A percentile compares a stretch with the other conserved stretches of the same genome.
These are phyloP conservation scores for Choiromyces venosus DNA, from an alignment of 495 filamentous ascomycete genomes.

Conservation along the genomic window DNA sequence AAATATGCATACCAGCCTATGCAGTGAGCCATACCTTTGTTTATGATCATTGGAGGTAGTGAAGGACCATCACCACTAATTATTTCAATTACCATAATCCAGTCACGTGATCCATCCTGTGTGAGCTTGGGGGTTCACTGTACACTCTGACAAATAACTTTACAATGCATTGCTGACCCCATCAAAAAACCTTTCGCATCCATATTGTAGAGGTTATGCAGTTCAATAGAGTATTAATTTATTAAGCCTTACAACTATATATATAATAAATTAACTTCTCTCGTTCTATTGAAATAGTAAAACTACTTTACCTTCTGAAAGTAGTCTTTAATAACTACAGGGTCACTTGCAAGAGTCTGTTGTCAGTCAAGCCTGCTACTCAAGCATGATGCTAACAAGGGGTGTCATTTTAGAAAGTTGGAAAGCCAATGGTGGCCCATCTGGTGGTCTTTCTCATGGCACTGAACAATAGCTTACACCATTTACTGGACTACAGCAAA, in stretches of 20 bases:
- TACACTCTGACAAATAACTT: not conserved
- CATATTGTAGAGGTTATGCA: slow-evolving; percentile 11
- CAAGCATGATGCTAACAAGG: slow-evolving; percentile 2
- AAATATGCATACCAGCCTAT: slow-evolving; percentile 1
- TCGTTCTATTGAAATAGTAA: not conserved
- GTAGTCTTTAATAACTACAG: slow-evolving; percentile 8
- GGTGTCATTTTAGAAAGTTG: slow-evolving; percentile 6
- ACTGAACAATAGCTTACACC: not conserved
- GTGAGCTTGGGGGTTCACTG: not conserved
- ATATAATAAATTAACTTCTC: not conserved
- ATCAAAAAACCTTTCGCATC: slow-evolving; percentile 9
- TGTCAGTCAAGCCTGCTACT: not conserved
- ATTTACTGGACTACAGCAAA: not conserved
- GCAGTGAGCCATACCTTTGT: not conserved
- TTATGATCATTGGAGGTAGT: slow-evolving; percentile 8
- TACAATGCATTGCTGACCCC: not conserved
- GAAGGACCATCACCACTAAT: slow-evolving; percentile 1
- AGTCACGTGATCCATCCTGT: slow-evolving; percentile 5
- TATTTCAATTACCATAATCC: slow-evolving; percentile 3
- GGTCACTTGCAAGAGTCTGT: not conserved
- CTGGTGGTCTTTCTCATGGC: not conserved
- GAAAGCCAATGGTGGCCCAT: not conserved
- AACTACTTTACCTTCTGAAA: slow-evolving; percentile 8
- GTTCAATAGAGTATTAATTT: slow-evolving; percentile 5
- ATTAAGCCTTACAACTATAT: slow-evolving; percentile 7